Percentiles rank a stretch among this genome's conserved stretches.
These are phyloP conservation scores for Podila clonocystis DNA, from an alignment of 192 early-diverging fungal species.

Conservation along the genomic window DNA sequence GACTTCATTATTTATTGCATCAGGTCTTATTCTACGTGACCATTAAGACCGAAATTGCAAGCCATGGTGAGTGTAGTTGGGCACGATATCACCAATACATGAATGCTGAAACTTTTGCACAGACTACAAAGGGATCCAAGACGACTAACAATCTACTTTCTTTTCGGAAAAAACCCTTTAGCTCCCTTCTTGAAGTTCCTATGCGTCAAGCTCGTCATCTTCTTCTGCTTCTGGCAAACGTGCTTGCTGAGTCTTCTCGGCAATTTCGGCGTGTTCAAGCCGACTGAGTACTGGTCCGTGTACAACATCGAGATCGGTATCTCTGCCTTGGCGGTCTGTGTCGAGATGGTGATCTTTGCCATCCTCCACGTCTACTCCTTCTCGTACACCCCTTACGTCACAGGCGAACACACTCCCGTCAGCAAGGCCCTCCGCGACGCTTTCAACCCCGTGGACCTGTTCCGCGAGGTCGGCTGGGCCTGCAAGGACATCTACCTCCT, in stretches of 20 bases:
- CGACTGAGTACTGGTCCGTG: conserved; percentile 39
- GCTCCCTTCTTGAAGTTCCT: conserved; percentile 54
- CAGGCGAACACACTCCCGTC: conserved; percentile 13
- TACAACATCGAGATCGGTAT: conserved; percentile 49
- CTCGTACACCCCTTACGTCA: conserved; percentile 32
- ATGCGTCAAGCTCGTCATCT: conserved; percentile 56
- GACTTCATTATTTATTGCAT: not conserved
- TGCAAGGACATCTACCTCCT: conserved; percentile 26
- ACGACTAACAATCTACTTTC: not conserved
- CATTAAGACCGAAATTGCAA: conserved; percentile 64
- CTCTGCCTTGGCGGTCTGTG: conserved; percentile 37
- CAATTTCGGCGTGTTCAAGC: conserved; percentile 32
- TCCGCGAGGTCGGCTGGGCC: conserved; percentile 42
- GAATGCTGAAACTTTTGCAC: not conserved
- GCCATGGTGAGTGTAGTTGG: conserved; percentile 58
- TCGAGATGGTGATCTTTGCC: conserved; percentile 57
- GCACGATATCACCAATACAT: not conserved
- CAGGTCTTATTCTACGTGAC: conserved; percentile 65
- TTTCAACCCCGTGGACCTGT: conserved; percentile 48
- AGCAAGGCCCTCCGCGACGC: conserved; percentile 41
- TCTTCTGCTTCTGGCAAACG: conserved; percentile 51
- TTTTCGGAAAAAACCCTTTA: not conserved
- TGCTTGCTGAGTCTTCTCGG: conserved; percentile 28
- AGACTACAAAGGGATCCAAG: not conserved
- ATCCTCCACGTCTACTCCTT: conserved; percentile 52